Evolutionary conservation across 2,329 filamentous ascomycete species (phyloP), one percentile per base, ranked within the genome.

Genomic region (Geoglossum cookeanum): DNA sequence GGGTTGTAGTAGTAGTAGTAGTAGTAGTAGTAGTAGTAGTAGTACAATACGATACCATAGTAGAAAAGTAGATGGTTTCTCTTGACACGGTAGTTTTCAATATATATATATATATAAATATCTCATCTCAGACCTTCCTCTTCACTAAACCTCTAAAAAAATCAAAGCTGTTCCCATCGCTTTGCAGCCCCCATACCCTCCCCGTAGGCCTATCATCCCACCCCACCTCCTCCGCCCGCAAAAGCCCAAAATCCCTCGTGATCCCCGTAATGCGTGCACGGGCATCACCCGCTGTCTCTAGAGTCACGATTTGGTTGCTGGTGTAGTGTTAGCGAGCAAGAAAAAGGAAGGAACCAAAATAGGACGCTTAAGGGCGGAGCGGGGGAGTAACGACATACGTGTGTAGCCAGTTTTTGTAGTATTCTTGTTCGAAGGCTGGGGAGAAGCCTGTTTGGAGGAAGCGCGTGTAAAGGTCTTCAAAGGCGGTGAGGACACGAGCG

Each of bases 91-190:
- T 22, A 22, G 22, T 22, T 22, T 22, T 22, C 22, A 22, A 22
- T 22, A 22, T 22, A 22, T 22, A n/a, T n/a, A n/a, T n/a, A n/a
- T n/a, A n/a, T n/a, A n/a, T n/a, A n/a, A n/a, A n/a, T n/a, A 22
- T 22, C 22, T 22, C 22, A 22, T 33, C 42, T 65, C 65, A 89
- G 1, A 82, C 69, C 74, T 94, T 97, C 65, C 84, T 79, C 73
- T 81, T 87, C 22, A 98, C 73, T 64, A 98, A 66, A 0, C 92
- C 92, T 66, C 80, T 87, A 72, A 95, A 94, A 68, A 95, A 98
- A 70, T 98, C 92, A 73, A 98, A 98, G 68, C 90, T 96, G 66
- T 98, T 98, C 67, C 90, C 88, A 69, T 98, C 92, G 68, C 89
- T 96, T 74, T 96, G 90, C 70, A 98, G 70, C 63, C 84, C 80